These are phyloP conservation scores for Gilbertella persicaria DNA, from an alignment of 371 early-diverging fungal genomes.

Conservation along the genomic window DNA sequence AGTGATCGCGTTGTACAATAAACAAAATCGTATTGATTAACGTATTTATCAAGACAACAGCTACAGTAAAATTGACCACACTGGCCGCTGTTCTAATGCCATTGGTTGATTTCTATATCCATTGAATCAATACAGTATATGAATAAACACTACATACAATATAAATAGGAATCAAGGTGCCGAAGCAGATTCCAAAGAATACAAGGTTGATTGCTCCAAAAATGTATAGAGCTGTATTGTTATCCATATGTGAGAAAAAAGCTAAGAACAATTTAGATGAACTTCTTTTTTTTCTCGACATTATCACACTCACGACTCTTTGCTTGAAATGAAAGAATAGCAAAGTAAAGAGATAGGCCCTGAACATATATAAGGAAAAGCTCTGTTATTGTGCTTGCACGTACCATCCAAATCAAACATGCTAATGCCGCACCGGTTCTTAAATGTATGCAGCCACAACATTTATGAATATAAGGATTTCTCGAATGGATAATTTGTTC, in stretches of 20 bases:
- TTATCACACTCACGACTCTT: conserved; percentile 41
- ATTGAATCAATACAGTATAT: too few species aligned
- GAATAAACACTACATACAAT: conserved; percentile 30
- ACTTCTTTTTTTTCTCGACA: background rate
- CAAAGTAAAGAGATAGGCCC: conserved; percentile 50
- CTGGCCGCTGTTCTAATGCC: conserved; percentile 18
- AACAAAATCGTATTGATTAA: conserved; percentile 38
- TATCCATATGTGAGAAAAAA: conserved; percentile 36
- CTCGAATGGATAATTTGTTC: conserved; percentile 33
- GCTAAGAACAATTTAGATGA: conserved; percentile 33
- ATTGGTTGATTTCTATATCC: conserved; percentile 13
- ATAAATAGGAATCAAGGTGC: conserved; percentile 33
- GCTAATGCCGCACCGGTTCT: conserved; percentile 36
- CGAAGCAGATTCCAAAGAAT: conserved; percentile 29
- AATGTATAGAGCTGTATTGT: conserved; percentile 32
- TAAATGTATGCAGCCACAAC: conserved; percentile 52
- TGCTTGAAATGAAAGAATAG: conserved; percentile 44
- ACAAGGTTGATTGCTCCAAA: conserved; percentile 46
- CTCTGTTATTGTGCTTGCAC: background rate
- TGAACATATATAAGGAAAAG: conserved; percentile 2
- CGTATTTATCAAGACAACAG: conserved; percentile 30
- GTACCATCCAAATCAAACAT: conserved; percentile 48
- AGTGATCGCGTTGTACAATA: conserved; percentile 25
- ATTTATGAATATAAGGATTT: conserved; percentile 39
- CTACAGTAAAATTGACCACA: conserved; percentile 22